Conservation (phyloP, 2,329 filamentous ascomycete genomes). For the Fusarium succisae region DNA sequence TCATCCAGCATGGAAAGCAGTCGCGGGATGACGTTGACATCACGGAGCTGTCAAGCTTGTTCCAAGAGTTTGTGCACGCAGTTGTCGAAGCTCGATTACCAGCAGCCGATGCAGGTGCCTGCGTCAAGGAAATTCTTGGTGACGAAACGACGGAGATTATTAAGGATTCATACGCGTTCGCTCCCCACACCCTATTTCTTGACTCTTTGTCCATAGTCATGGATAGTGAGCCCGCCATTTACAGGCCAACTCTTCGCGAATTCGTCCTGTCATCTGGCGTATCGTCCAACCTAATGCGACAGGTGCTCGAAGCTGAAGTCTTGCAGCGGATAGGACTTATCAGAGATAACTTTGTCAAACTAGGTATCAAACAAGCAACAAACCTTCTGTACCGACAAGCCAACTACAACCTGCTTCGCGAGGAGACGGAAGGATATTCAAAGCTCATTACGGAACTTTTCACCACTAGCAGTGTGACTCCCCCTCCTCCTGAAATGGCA, state of each 20-base stretch:
- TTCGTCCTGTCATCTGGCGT: slow-evolving; percentile 80
- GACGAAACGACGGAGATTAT: slow-evolving; percentile 61
- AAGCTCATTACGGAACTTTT: slow-evolving; percentile 97
- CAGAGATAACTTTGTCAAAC: slow-evolving; percentile 82
- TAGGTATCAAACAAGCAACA: slow-evolving; percentile 89
- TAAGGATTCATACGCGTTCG: slow-evolving; percentile 62
- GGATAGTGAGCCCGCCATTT: slow-evolving; percentile 69
- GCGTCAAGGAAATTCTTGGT: slow-evolving; percentile 78
- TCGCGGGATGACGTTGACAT: slow-evolving; percentile 74
- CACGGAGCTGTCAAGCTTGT: slow-evolving; percentile 74
- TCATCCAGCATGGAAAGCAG: slow-evolving; percentile 72
- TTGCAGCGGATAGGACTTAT: slow-evolving; percentile 82
- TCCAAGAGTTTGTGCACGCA: slow-evolving; percentile 85
- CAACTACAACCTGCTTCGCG: slow-evolving; percentile 93
- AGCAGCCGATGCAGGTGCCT: slow-evolving; percentile 73
- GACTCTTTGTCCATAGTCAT: slow-evolving; percentile 84
- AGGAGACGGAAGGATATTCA: slow-evolving; percentile 96
- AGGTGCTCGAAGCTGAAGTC: slow-evolving; percentile 81
- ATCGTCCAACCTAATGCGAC: slow-evolving; percentile 76
- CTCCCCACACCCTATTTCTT: slow-evolving; percentile 77
- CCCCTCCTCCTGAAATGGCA: slow-evolving; percentile 78
- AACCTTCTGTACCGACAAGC: slow-evolving; percentile 94
- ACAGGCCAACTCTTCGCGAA: slow-evolving; percentile 64
- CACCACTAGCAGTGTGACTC: slow-evolving; percentile 80
- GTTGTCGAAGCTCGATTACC: slow-evolving; percentile 75